These are phyloP conservation scores for Agroathelia rolfsii DNA, from an alignment of 1,284 basidiomycete species.

Conservation along the genomic window DNA sequence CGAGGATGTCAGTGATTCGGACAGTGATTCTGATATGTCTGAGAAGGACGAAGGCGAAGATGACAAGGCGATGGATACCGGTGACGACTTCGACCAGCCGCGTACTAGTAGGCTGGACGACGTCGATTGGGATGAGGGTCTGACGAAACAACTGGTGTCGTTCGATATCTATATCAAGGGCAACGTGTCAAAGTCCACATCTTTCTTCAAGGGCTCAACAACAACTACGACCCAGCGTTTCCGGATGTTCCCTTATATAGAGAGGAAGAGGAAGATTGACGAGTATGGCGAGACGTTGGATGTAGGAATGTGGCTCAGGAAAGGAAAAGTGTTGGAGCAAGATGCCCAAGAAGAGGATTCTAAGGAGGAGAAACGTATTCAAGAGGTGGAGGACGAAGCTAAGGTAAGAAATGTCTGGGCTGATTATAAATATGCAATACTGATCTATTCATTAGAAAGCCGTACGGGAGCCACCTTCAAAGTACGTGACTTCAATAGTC, in stretches of 20 bases:
- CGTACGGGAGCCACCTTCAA: constrained; percentile 80
- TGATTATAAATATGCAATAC: constrained; percentile 9
- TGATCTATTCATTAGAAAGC: too few relatives aligned
- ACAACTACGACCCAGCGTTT: constrained; percentile 69
- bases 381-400: constrained; percentile 71
- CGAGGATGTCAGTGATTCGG: constrained; percentile 58
- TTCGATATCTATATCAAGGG: constrained; percentile 98
- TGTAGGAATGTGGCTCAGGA: constrained; percentile 86
- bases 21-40: constrained; percentile 53
- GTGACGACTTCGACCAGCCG: constrained; percentile 22
- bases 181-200: constrained; percentile 72
- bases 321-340: constrained; percentile 81
- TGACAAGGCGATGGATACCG: constrained; percentile 37
- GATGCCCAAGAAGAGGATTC: constrained; percentile 76
- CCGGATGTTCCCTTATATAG: constrained; percentile 95
- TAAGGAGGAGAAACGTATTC: constrained; percentile 62
- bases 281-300: constrained; percentile 95
- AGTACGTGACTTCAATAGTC: constrained; percentile 72
- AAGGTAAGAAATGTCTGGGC: constrained; percentile 36
- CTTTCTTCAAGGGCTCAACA: constrained; percentile 88
- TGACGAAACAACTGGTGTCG: constrained; percentile 67
- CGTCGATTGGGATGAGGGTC: constrained; percentile 58
- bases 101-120: constrained; percentile 13
- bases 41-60: constrained; percentile 46
- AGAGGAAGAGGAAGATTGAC: constrained; percentile 87